Evolutionary conservation across 2,329 filamentous ascomycete species (phyloP), one percentile per base, ranked within the genome.

Genomic region (Allantophomopsis cytisporea): DNA sequence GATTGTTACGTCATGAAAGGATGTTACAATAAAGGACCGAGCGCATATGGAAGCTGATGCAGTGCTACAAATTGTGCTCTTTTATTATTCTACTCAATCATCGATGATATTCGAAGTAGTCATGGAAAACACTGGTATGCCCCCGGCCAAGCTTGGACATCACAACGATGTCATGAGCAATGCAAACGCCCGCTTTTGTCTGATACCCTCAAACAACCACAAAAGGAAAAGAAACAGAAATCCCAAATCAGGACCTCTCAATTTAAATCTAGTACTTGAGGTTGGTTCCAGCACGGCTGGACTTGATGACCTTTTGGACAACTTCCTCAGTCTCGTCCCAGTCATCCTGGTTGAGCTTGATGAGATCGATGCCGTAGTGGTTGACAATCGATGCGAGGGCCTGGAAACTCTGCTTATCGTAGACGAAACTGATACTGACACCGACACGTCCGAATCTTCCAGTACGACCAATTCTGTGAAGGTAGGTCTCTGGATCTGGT

Each of bases 391-490:
- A 63, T 49, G 77, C 76, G 36, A 98, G 73, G 50, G 84, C 82
- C 35, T 74, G 60, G 71, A 79, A 96, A 58, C 86, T 91, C 49
- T 73, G 74, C 56, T 79, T 76, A 62, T 93, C 87, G 50, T 87
- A 84, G 39, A 98, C 85, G 52, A 98, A 95, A 47, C 83, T 93
- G 56, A 98, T 88, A 42, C 85, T 88, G 50, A 96, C 91, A 54
- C 91, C 91, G 28, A 96, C 87, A 59, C 89, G 88, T 41, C 91
- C 91, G 53, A 98, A 98, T 49, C 91, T 84, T 47, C 91, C 91
- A 12, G 91, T 98, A 55, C 91, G 86, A 45, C 91, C 91, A 51
- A 98, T 98, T 57, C 91, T 83, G 69, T 98, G 91, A 37, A 98
- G 80, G 56, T 98, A 98, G 1, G 91, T 98, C 65, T 96, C 88